Conservation (phyloP, 352 stramenopile genomes). For the Phytophthora meadii region DNA sequence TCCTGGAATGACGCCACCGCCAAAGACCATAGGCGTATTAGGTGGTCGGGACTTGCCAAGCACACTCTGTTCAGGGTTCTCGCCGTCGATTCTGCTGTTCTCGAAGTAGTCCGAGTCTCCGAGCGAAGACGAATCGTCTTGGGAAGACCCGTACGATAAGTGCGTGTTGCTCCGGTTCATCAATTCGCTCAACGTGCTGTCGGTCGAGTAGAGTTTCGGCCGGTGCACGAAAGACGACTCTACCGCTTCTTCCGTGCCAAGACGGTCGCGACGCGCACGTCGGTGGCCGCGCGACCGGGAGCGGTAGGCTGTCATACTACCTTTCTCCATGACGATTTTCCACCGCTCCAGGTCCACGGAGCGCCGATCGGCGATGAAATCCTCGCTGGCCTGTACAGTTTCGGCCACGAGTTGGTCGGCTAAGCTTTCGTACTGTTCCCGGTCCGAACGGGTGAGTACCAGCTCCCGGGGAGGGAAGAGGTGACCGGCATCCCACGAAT, state of each 20-base stretch:
- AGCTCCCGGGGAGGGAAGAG: conserved; percentile 38
- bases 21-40: conserved; percentile 38
- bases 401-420: conserved; percentile 42
- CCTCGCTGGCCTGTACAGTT: conserved; percentile 38
- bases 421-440: conserved; percentile 31
- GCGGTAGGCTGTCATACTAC: conserved; percentile 37
- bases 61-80: conserved; percentile 31
- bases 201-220: conserved; percentile 39
- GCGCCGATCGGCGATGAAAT: conserved; percentile 27
- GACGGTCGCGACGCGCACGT: conserved; percentile 13
- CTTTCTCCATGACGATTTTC: conserved; percentile 38
- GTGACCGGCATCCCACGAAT: conserved; percentile 44
- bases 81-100: conserved; percentile 22
- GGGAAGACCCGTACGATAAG: conserved; percentile 27
- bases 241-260: conserved; percentile 31
- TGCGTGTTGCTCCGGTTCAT: conserved; percentile 30
- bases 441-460: conserved; percentile 28
- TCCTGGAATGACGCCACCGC: conserved; percentile 34
- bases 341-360: conserved; percentile 32
- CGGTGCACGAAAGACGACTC: conserved; percentile 33
- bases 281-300: conserved; percentile 13
- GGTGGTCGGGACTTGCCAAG: conserved; percentile 32
- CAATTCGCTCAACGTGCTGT: conserved; percentile 36
- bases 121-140: conserved; percentile 21
- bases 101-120: conserved; percentile 22